These are phyloP conservation scores for Rosa persica DNA, from an alignment of 306 rosid genomes.

Conservation along the genomic window DNA sequence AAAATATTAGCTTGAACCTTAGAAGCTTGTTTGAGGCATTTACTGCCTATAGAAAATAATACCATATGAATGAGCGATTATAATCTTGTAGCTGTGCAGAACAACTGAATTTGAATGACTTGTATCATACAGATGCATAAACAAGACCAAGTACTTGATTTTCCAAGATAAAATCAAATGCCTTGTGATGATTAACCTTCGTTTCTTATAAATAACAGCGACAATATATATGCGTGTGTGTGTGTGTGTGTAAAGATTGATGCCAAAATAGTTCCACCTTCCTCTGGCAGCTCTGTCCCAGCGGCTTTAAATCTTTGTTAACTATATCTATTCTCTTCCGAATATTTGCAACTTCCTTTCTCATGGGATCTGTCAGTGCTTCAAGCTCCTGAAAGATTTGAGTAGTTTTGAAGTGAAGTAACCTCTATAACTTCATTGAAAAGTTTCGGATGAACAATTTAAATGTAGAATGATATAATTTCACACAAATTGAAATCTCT, in stretches of 20 bases:
- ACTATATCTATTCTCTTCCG: slow-evolving; percentile 78
- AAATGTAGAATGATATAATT: not conserved
- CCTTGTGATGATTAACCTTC: not conserved
- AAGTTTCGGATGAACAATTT: not conserved
- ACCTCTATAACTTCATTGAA: not conserved
- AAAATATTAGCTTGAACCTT: not conserved
- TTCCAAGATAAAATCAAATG: not conserved
- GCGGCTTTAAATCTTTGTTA: slow-evolving; percentile 86
- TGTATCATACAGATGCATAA: not conserved
- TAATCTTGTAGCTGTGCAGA: not conserved
- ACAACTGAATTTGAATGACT: not conserved
- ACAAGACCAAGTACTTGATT: not conserved
- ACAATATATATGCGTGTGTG: not conserved
- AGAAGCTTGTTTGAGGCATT: not conserved
- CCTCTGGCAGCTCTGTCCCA: slow-evolving; percentile 81
- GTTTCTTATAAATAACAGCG: not conserved
- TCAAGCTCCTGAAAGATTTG: slow-evolving; percentile 67
- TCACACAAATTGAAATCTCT: not conserved
- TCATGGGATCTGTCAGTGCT: slow-evolving; percentile 81
- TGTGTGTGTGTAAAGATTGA: too few species aligned
- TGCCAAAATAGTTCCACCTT: slow-evolving; percentile 46
- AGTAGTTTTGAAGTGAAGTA: slow-evolving; percentile 1
- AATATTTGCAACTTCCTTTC: slow-evolving; percentile 66
- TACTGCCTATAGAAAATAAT: not conserved
- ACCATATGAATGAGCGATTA: not conserved